Percentiles rank a stretch among this genome's conserved stretches.
Evolutionary conservation across 1,284 basidiomycete genomes (phyloP).

Genomic region (Ustilago lituana): DNA sequence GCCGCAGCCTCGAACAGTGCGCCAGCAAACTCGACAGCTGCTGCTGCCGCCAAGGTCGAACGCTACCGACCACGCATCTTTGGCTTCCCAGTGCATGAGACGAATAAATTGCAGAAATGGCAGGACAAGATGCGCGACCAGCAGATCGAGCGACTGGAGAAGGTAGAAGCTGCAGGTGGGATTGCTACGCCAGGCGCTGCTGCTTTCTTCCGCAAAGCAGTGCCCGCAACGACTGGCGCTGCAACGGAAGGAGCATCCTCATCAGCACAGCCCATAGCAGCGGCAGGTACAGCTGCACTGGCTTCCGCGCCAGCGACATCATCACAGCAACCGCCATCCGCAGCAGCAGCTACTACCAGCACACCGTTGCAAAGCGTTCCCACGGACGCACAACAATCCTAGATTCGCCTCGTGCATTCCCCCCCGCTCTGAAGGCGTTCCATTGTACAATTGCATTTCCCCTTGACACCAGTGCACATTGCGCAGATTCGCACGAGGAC

Average conservation of each 20-base stretch:
- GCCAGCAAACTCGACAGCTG: conserved; percentile 32
- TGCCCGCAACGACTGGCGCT: neutral
- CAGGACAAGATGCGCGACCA: conserved; percentile 58
- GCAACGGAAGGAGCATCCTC: neutral
- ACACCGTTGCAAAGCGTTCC: conserved; percentile 16
- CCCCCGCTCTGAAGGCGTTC: too few species aligned
- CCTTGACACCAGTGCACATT: too few species aligned
- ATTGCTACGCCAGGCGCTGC: conserved; percentile 40
- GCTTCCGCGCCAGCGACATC: too few species aligned
- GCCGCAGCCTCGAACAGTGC: conserved; percentile 11
- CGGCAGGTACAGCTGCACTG: neutral
- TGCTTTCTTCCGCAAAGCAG: conserved; percentile 37
- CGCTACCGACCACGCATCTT: conserved; percentile 65
- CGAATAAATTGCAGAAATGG: conserved; percentile 64
- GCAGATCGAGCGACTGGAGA: conserved; percentile 55
- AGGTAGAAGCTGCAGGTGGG: conserved; percentile 42
- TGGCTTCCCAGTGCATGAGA: conserved; percentile 66
- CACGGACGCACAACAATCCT: neutral
- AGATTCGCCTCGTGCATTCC: too few species aligned
- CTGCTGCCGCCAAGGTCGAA: conserved; percentile 57
- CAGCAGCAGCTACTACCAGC: conserved; percentile 6
- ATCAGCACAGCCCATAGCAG: conserved; percentile 2
- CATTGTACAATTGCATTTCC: too few species aligned
- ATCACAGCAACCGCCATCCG: neutral
- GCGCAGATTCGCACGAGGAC: too few species aligned